Base-by-base conservation (phyloP, 768 basidiomycete genomes). In the Vishniacozyma victoriae region DNA sequence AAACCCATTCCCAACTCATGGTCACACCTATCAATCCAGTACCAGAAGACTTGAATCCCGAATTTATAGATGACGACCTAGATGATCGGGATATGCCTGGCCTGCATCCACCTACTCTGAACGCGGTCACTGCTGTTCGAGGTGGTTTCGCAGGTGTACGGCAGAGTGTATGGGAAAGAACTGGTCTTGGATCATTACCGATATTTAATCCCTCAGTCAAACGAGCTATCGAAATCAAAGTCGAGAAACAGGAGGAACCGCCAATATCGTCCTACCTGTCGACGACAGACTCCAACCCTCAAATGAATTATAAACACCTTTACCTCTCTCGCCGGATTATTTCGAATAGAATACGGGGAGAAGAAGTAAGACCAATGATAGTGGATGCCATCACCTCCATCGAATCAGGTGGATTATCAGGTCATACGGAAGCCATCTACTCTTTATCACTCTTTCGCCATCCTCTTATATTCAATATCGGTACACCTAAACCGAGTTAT, bases 351-450 rank as follows among this genome's bases (percentile, higher is more conserved):
- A 40, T 67, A 33, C 29, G 29, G 29, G 9, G 9, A 33, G 29
- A 33, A 33, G 9, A 33, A 9, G 9, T 27, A 46, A 42, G 40
- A 22, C 57, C 59, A 1, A 31, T 27, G 4, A 54, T 59, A 3
- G 43, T 67, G 29, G 63, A 71, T 29, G 51, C 62, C 5, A 56
- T 61, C 24, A 53, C 59, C 0, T 67, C 64, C 3, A 41, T 64
- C 13, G 35, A 54, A 41, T 55, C 59, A 25, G 67, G 67, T 11
- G 70, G 70, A 33, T 44, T 71, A 18, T 55, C 59, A 3, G 70
- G 70, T 7, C 70, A 71, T 50, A 51, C 57, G 2, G 62, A 66
- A 48, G 56, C 57, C 1, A 57, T 71, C 45, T 71, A 71, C 41
- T 58, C 61, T 24, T 38, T 71, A 14, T 48, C 61, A 24, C 48